phyloP scores from a whole-genome alignment of 129 eudicot species.

The Artemisia tridentata region DNA sequence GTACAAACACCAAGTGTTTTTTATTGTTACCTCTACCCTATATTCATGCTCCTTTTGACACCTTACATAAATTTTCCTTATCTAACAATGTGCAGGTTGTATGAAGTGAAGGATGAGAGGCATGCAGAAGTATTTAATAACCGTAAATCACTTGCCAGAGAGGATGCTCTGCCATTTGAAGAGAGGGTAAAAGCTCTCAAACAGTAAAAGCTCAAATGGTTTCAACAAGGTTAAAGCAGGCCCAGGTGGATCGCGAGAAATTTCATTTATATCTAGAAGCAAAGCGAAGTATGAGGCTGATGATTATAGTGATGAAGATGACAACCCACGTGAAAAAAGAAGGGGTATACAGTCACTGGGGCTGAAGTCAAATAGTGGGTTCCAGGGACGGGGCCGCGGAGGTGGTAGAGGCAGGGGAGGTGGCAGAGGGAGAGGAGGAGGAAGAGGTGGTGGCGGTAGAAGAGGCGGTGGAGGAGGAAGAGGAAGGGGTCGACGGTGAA shows the following conservation, averaged over 20 bases:
- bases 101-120: slow-evolving; percentile 90
- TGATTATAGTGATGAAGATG: slow-evolving; percentile 53
- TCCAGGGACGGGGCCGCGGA: slow-evolving; percentile 38
- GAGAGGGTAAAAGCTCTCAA: slow-evolving; percentile 62
- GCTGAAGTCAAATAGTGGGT: slow-evolving; percentile 52
- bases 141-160: slow-evolving; percentile 63
- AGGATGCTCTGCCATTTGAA: slow-evolving; percentile 78
- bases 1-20: no score
- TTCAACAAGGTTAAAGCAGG: slow-evolving; percentile 62
- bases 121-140: slow-evolving; percentile 91
- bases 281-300: slow-evolving; percentile 57
- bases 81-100: slow-evolving; percentile 50
- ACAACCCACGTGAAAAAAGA: slow-evolving; percentile 47
- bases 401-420: slow-evolving; percentile 45
- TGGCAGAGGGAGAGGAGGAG: slow-evolving; percentile 36
- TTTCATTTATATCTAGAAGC: slow-evolving; percentile 70
- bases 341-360: slow-evolving; percentile 74
- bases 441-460: slow-evolving; percentile 21
- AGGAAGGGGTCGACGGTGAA: slow-evolving; percentile 44
- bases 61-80: neutral
- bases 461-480: slow-evolving; percentile 2
- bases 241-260: slow-evolving; percentile 87
- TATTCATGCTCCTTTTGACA: neutral
- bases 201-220: slow-evolving; percentile 30
- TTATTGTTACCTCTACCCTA: neutral